phyloP scores from a whole-genome alignment of 2,329 filamentous ascomycete genomes.

The Bertia moriformis region DNA sequence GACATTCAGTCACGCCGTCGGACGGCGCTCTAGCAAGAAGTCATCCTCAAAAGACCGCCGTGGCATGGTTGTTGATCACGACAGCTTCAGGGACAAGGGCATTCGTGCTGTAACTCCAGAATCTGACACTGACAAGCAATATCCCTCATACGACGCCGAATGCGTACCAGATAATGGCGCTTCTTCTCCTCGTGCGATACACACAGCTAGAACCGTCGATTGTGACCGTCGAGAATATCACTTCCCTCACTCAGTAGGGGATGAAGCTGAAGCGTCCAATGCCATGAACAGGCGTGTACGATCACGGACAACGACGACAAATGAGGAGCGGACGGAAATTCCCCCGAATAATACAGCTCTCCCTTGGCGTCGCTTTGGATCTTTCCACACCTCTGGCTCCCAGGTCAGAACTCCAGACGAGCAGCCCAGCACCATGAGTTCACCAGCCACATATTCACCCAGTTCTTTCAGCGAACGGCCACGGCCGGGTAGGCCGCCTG shows the following conservation, averaged over 20 bases:
- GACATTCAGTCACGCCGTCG: constrained; percentile 10
- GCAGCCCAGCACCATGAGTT: neutral
- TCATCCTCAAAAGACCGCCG: constrained; percentile 27
- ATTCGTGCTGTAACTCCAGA: constrained; percentile 30
- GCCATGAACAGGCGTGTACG: neutral
- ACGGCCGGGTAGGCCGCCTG: constrained; percentile 4
- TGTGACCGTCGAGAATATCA: constrained; percentile 15
- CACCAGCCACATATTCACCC: neutral
- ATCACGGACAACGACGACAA: neutral
- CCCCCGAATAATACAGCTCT: neutral
- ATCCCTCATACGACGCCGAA: constrained; percentile 12
- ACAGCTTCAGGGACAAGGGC: constrained; percentile 23
- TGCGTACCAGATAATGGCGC: constrained; percentile 12
- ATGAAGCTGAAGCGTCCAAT: neutral
- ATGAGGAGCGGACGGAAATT: neutral
- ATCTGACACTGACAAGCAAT: constrained; percentile 18
- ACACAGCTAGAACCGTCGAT: constrained; percentile 14
- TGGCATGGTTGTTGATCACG: constrained; percentile 24
- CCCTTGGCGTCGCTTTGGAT: neutral
- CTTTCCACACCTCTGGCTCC: neutral
- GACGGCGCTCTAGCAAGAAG: constrained; percentile 27
- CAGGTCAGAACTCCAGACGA: neutral
- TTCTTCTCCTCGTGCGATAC: constrained; percentile 18
- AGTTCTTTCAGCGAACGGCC: neutral
- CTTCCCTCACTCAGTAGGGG: constrained; percentile 5